Evolutionary conservation across 2,329 filamentous ascomycete species (phyloP), one percentile per base, ranked within the genome.

Genomic region (Lasiodiplodia sp.): DNA sequence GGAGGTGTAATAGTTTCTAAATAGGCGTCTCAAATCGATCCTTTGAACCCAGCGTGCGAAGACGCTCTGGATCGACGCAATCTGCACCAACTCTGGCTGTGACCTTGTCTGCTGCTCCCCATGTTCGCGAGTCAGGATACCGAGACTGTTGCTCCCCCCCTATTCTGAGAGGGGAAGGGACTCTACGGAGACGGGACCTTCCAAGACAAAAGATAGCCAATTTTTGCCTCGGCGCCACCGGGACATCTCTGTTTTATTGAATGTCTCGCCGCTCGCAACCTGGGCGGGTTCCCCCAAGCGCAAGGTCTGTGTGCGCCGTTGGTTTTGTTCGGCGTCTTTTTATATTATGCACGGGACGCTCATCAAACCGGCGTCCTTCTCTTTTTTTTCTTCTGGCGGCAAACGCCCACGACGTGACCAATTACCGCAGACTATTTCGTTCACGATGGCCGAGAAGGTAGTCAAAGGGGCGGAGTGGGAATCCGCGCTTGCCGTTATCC

Each of bases 1-100:
- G 66, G 66, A 68, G 66, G 66, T 68, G 66, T 68, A 68, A 68
- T 68, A 68, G 55, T 67, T 60, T 62, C 47, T 62, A 60, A 55
- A 62, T 68, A 68, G 66, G 66, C 66, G 66, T 68, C 55, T 58
- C 56, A 57, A 67, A 62, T 68, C 47, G 56, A 68, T 68, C 55
- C 66, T 68, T 68, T 68, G 66, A 62, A 37, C 44, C 66, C 66
- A 49, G 55, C 38, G 52, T 57, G 44, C 21, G 37, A 64, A 38
- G 60, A 52, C 60, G 60, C 60, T 52, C 34, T 64, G 60, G 60
- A 64, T 64, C 60, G 60, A 53, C 60, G 60, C 60, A 51, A 64
- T 51, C 60, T 51, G 60, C 47, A 51, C 28, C n/a, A 38, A 28
- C 47, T 31, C 25, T 12, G 28, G 40, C 44, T n/a, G 18, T 18